phyloP scores from a whole-genome alignment of 2,329 filamentous ascomycete genomes.

The Cladosporium sp. region DNA sequence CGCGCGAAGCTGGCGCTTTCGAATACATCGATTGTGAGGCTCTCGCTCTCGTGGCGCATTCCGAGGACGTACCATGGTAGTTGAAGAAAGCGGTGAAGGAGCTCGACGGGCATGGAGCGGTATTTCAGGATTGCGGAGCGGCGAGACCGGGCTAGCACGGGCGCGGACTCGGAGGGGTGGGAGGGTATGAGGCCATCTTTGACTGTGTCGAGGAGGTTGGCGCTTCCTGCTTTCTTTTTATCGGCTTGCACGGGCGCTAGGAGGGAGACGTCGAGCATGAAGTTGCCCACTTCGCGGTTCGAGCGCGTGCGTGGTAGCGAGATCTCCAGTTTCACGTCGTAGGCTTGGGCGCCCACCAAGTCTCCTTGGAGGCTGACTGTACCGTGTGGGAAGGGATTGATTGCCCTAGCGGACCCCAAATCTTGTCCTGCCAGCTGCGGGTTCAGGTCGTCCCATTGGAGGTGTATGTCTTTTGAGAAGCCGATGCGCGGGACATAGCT shows the following conservation, averaged over 20 bases:
- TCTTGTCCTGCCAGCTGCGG: background rate
- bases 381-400: constrained; percentile 46
- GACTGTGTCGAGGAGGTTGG: background rate
- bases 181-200: constrained; percentile 12
- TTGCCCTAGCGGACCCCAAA: background rate
- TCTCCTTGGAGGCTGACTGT: constrained; percentile 43
- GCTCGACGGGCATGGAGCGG: constrained; percentile 63
- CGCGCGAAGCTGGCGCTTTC: constrained; percentile 65
- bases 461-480: constrained; percentile 57
- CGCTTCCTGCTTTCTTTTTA: background rate
- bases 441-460: constrained; percentile 58
- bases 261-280: constrained; percentile 83
- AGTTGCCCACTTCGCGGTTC: constrained; percentile 80
- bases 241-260: constrained; percentile 35
- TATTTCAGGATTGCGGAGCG: constrained; percentile 79
- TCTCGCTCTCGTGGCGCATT: constrained; percentile 60
- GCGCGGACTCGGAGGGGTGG: constrained; percentile 1
- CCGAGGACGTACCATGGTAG: constrained; percentile 68
- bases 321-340: constrained; percentile 75
- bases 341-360: constrained; percentile 69
- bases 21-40: constrained; percentile 65
- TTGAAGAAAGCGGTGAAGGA: constrained; percentile 56
- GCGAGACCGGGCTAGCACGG: constrained; percentile 47
- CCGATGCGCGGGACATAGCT: constrained; percentile 64
- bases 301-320: constrained; percentile 70